Conservation (phyloP, 495 filamentous ascomycete genomes). For the Peziza echinospora region DNA sequence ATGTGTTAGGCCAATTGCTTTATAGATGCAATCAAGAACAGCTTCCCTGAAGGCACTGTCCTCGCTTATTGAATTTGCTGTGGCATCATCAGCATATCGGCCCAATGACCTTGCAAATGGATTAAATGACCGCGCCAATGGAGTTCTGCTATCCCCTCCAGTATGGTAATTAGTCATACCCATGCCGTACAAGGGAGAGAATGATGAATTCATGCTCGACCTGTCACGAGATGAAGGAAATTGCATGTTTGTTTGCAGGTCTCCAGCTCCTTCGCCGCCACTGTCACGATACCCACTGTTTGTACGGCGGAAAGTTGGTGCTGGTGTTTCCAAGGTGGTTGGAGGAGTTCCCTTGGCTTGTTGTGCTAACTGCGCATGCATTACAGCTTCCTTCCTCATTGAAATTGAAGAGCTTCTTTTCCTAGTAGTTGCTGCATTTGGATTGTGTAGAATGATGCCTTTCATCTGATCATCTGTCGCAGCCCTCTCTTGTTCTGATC, state of each 20-base stretch:
- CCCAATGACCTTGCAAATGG: constrained; percentile 12
- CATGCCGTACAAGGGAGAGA: not conserved
- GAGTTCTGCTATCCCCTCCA: constrained; percentile 1
- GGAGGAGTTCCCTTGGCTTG: constrained; percentile 14
- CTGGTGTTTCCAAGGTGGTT: constrained; percentile 15
- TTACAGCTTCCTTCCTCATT: constrained; percentile 59
- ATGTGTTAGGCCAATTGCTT: constrained; percentile 70
- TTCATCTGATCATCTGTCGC: constrained; percentile 56
- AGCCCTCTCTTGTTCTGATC: constrained; percentile 61
- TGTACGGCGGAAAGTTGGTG: constrained; percentile 6
- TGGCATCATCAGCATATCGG: not conserved
- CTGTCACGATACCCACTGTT: not conserved
- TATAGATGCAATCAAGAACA: constrained; percentile 87
- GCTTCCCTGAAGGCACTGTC: constrained; percentile 73
- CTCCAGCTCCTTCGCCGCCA: not conserved
- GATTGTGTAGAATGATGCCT: constrained; percentile 89
- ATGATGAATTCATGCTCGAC: not conserved
- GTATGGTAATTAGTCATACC: not conserved
- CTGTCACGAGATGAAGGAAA: not conserved
- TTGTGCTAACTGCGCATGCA: constrained; percentile 31
- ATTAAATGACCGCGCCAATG: constrained; percentile 9
- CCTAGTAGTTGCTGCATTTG: constrained; percentile 31
- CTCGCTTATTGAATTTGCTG: constrained; percentile 31
- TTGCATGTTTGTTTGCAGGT: not conserved
- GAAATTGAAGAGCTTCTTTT: constrained; percentile 51